phyloP scores from a whole-genome alignment of 108 stramenopile genomes.

The Conticribra weissflogii region DNA sequence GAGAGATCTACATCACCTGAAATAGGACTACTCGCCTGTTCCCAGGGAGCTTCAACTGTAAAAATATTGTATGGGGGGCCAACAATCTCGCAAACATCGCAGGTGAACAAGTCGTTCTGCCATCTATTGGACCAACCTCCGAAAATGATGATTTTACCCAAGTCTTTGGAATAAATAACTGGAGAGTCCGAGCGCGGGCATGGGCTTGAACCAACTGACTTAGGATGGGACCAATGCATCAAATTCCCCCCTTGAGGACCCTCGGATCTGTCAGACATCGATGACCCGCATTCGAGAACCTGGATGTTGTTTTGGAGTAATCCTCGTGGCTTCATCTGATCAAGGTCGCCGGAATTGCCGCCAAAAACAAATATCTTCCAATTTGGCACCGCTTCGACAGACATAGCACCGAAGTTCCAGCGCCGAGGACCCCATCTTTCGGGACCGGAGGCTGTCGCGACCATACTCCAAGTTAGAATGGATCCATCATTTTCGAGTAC shows the following conservation, averaged over 20 bases:
- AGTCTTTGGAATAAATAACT: conserved; percentile 56
- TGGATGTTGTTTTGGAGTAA: conserved; percentile 58
- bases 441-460: conserved; percentile 44
- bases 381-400: conserved; percentile 78
- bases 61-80: conserved; percentile 81
- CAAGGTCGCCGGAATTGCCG: conserved; percentile 72
- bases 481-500: conserved; percentile 56
- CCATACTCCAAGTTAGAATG: conserved; percentile 51
- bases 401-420: conserved; percentile 77
- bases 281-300: conserved; percentile 60
- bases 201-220: conserved; percentile 50
- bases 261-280: conserved; percentile 24
- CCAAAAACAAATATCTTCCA: conserved; percentile 89
- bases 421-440: conserved; percentile 64
- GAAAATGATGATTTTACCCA: conserved; percentile 63
- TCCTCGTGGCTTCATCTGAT: conserved; percentile 54
- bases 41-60: conserved; percentile 26
- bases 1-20: conserved; percentile 63
- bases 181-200: conserved; percentile 66
- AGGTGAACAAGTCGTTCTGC: conserved; percentile 65
- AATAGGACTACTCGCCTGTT: conserved; percentile 62
- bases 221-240: conserved; percentile 48
- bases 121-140: conserved; percentile 85
- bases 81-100: conserved; percentile 70
- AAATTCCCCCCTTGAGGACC: background rate